Base-by-base conservation (phyloP, 768 basidiomycete species). In the Leccinum imitatum region DNA sequence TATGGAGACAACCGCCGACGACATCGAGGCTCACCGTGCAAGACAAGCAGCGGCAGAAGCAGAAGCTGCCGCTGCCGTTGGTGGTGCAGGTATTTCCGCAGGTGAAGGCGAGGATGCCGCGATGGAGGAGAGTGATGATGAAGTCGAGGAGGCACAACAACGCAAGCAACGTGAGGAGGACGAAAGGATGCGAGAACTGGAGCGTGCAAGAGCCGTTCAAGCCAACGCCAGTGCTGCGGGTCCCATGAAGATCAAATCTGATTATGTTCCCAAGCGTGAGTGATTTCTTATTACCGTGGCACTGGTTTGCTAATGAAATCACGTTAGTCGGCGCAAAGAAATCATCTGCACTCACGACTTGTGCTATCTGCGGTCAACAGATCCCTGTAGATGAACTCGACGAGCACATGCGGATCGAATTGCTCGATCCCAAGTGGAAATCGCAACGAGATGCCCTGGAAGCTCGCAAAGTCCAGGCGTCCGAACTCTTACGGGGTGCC, bases 351-450 rank as follows among this genome's bases (percentile, higher is more conserved):
- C 87, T 91, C 76, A 90, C 93, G 4, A 94, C 90, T 30, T 98
- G 95, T 78, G 83, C 89, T 17, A 90, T 98, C 67, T 97, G 95
- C 76, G 89, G 91, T n/a, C 95, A 98, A 73, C 90, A 94, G 74
- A 91, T 99, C 39, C 89, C 97, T 27, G 89, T 95, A 67, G 91
- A 97, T 76, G 96, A 98, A 72, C 79, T 98, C 50, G 86, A 96
- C 66, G 95, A 98, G 72, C 97, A 98, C 74, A 95, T 98, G 86
- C 92, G 97, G 67, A 98, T 98, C 71, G 97, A 99, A 72, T 75
- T 98, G 62, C 84, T 99, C 66, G 97, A 99, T 76, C 97, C 97
- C 46, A 87, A 89, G 73, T 99, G 96, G 95, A 98, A 98, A 74
- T 93, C 95, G 63, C 93, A 96, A 72, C 90, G 96, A 64, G 90